Evolutionary conservation across 805 yeast species (phyloP).

Genomic region (Monosporozyma yasuniensis): DNA sequence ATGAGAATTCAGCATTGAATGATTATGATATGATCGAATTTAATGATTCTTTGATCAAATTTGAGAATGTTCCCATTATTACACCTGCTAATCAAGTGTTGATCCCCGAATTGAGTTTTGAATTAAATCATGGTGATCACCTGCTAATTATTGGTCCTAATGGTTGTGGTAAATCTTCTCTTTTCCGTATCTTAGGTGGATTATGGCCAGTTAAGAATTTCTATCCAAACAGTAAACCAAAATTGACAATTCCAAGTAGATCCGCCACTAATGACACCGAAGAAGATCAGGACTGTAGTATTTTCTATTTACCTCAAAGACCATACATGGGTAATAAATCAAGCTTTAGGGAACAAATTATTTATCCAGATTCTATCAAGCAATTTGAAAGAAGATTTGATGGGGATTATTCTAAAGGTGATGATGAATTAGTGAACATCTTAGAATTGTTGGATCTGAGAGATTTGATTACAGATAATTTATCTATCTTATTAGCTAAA

Average conservation of each 20-base stretch:
- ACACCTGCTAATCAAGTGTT: constrained; percentile 79
- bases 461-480: constrained; percentile 43
- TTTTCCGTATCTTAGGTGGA: constrained; percentile 85
- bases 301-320: constrained; percentile 87
- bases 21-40: constrained; percentile 27
- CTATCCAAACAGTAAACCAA: constrained; percentile 53
- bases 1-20: constrained; percentile 6
- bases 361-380: constrained; percentile 69
- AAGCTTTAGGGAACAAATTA: constrained; percentile 75
- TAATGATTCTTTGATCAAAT: constrained; percentile 55
- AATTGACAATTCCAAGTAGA: constrained; percentile 26
- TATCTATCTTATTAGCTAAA: constrained; percentile 30
- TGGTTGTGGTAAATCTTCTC: constrained; percentile 91
- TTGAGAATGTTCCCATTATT: constrained; percentile 66
- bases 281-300: constrained; percentile 31
- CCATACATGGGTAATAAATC: constrained; percentile 66
- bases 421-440: constrained; percentile 44
- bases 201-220: constrained; percentile 74
- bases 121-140: constrained; percentile 74
- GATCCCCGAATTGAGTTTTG: constrained; percentile 56
- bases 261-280: constrained; percentile 3
- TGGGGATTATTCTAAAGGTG: constrained; percentile 26
- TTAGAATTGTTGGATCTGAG: constrained; percentile 50
- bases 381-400: constrained; percentile 38
- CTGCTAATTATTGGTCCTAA: constrained; percentile 89